A percentile compares a stretch with the other conserved stretches of the same genome.
Conservation (phyloP, 2,329 filamentous ascomycete species). For the Neonectria sp. region DNA sequence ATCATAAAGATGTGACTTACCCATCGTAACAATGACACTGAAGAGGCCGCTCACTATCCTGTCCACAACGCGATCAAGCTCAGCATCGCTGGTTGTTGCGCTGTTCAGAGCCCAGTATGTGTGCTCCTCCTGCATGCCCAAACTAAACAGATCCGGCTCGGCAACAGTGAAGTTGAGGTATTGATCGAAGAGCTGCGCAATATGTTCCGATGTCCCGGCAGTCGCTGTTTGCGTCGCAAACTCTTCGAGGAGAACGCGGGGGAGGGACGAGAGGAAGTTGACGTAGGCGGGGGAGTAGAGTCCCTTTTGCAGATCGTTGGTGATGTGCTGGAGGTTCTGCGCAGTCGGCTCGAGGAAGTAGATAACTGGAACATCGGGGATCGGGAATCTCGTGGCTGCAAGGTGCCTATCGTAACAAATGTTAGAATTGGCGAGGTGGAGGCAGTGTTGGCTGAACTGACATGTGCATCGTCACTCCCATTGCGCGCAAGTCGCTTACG, state of each 20-base stretch:
- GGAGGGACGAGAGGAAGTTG: conserved; percentile 96
- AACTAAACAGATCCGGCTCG: conserved; percentile 94
- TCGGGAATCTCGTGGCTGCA: conserved; percentile 84
- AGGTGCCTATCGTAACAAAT: conserved; percentile 75
- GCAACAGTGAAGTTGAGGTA: conserved; percentile 98
- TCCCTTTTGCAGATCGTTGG: conserved; percentile 86
- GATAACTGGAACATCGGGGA: conserved; percentile 95
- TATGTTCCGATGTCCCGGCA: conserved; percentile 87
- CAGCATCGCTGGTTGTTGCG: conserved; percentile 89
- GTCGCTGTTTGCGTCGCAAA: conserved; percentile 91
- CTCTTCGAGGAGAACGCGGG: conserved; percentile 91
- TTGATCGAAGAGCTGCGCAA: conserved; percentile 95
- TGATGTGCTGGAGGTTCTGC: conserved; percentile 86
- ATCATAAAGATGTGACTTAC: conserved; percentile 60
- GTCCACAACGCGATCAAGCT: conserved; percentile 89
- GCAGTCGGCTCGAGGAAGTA: conserved; percentile 94
- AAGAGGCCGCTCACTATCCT: conserved; percentile 96
- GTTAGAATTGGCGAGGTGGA: conserved; percentile 42
- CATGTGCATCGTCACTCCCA: conserved; percentile 98
- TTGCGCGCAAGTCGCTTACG: conserved; percentile 91
- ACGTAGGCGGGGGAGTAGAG: conserved; percentile 96
- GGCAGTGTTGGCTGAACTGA: conserved; percentile 57
- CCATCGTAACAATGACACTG: conserved; percentile 98
- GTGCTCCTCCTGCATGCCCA: conserved; percentile 91
- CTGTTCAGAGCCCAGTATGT: conserved; percentile 98